Conservation (phyloP, 495 filamentous ascomycete genomes). For the Talaromyces adpressus region DNA sequence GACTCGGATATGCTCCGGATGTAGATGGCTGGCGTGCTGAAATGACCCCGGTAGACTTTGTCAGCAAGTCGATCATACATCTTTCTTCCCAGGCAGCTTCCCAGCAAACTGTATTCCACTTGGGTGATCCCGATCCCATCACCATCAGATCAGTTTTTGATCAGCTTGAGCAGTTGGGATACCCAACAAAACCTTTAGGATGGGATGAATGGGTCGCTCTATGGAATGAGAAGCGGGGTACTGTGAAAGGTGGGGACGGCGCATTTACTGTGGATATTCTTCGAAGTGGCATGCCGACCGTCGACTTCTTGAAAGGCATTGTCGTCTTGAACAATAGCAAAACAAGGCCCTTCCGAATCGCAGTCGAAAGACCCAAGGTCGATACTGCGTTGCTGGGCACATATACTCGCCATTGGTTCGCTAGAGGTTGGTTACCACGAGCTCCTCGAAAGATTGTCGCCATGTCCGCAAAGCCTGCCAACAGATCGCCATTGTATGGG, state of each 20-base stretch:
- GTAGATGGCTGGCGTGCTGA: slow-evolving; percentile 62
- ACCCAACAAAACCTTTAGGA: slow-evolving; percentile 46
- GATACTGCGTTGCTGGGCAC: slow-evolving; percentile 53
- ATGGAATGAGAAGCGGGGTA: slow-evolving; percentile 53
- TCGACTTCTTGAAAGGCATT: slow-evolving; percentile 50
- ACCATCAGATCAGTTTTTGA: slow-evolving; percentile 49
- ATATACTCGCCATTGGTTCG: slow-evolving; percentile 63
- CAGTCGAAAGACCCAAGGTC: slow-evolving; percentile 53
- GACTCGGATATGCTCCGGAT: slow-evolving; percentile 53
- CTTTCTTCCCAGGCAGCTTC: slow-evolving; percentile 46
- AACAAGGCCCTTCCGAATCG: slow-evolving; percentile 48
- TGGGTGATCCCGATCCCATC: slow-evolving; percentile 59
- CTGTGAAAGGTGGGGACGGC: slow-evolving; percentile 50
- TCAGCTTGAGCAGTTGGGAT: slow-evolving; percentile 51
- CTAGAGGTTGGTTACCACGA: slow-evolving; percentile 55
- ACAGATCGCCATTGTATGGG: slow-evolving; percentile 45
- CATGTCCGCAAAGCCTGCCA: slow-evolving; percentile 22
- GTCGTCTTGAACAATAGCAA: slow-evolving; percentile 54
- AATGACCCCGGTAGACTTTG: slow-evolving; percentile 68
- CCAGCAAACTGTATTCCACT: slow-evolving; percentile 53
- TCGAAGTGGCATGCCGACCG: slow-evolving; percentile 56
- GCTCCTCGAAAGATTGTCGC: slow-evolving; percentile 38
- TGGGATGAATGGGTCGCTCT: slow-evolving; percentile 60
- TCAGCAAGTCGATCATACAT: slow-evolving; percentile 56
- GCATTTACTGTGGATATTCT: slow-evolving; percentile 48